phyloP scores from a whole-genome alignment of 345 rosid species.

The Eucalyptus tenuipes region DNA sequence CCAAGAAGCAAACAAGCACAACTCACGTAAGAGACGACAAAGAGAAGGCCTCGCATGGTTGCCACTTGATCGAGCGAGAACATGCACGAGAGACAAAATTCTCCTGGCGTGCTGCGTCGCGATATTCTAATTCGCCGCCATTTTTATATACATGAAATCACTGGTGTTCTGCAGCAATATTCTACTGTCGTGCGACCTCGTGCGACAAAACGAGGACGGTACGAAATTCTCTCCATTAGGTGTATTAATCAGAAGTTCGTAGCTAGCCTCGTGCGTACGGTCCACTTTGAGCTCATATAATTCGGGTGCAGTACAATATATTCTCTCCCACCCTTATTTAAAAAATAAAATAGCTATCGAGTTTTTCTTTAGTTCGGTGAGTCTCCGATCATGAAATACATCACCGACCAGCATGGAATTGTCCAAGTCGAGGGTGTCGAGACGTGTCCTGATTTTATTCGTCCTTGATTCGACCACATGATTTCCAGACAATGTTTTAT shows the following conservation, averaged over 20 bases:
- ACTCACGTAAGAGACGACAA: not conserved
- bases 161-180: not conserved
- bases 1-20: not conserved
- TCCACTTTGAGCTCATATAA: not conserved
- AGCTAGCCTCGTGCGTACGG: not conserved
- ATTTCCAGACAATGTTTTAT: not conserved
- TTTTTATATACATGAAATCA: too few relatives aligned
- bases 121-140: not conserved
- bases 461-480: not conserved
- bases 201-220: too few relatives aligned
- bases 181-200: not conserved
- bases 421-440: not conserved
- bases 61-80: not conserved
- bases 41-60: too few relatives aligned
- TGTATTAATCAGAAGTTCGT: not conserved
- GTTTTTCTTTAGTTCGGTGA: not conserved
- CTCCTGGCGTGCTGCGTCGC: not conserved
- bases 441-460: not conserved
- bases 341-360: not conserved
- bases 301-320: not conserved
- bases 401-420: not conserved
- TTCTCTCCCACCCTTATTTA: not conserved
- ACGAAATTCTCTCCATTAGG: not conserved
- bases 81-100: not conserved
- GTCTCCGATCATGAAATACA: not conserved